phyloP scores from a whole-genome alignment of 169 alveolate genomes.

The Eimeria sp. region DNA sequence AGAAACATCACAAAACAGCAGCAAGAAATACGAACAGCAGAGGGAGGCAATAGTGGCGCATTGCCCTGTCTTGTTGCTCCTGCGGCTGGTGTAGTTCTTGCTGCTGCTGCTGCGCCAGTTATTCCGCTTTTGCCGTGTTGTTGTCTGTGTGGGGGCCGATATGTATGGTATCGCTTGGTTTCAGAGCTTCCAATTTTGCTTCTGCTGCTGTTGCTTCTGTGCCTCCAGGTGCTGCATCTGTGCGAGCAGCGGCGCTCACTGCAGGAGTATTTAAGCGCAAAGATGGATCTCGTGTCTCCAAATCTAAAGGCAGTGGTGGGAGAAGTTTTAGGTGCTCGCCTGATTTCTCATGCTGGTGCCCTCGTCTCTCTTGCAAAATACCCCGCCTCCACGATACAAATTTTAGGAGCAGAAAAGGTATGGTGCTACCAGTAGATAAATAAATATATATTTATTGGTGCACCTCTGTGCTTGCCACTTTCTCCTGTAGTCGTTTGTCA shows the following conservation, averaged over 20 bases:
- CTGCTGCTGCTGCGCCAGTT: too few relatives aligned
- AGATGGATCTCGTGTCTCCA: slow-evolving; percentile 98
- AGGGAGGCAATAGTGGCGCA: too few relatives aligned
- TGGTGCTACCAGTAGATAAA: background rate
- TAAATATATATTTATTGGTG: too few relatives aligned
- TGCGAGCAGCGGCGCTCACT: slow-evolving; percentile 77
- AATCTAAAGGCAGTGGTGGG: slow-evolving; percentile 98
- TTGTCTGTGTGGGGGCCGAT: background rate
- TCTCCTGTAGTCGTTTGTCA: too few relatives aligned
- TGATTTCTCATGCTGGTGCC: slow-evolving; percentile 99
- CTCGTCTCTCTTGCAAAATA: slow-evolving; percentile 98
- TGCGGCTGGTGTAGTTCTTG: background rate
- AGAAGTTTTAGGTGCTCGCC: slow-evolving; percentile 99
- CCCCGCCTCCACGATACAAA: slow-evolving; percentile 99
- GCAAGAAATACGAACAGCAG: too few relatives aligned
- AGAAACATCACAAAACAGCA: too few relatives aligned
- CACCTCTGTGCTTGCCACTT: slow-evolving; percentile 93
- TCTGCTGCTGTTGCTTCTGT: background rate
- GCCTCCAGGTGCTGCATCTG: slow-evolving; percentile 69
- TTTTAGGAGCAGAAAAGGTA: slow-evolving; percentile 97
- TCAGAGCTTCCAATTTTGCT: background rate
- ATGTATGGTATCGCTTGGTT: too few relatives aligned
- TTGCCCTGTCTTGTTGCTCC: background rate
- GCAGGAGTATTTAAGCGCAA: slow-evolving; percentile 92
- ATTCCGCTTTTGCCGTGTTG: background rate